Conservation (phyloP, 2,329 filamentous ascomycete genomes). For the Blastomyces emzantsi region DNA sequence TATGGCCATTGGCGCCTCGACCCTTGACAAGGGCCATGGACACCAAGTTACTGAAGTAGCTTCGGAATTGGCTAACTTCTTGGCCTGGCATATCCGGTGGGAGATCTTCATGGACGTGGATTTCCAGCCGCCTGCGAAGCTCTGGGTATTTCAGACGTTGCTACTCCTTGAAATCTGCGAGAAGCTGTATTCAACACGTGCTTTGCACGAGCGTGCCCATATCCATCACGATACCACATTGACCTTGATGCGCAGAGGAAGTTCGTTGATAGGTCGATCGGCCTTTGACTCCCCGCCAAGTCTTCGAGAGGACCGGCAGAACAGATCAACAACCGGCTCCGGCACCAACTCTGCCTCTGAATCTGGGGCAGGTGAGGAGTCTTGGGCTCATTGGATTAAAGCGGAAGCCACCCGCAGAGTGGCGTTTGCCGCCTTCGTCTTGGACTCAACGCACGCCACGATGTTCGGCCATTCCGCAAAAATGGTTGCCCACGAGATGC, state of each 20-base stretch:
- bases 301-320: slow-evolving; percentile 52
- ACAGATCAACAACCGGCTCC: slow-evolving; percentile 30
- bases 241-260: slow-evolving; percentile 87
- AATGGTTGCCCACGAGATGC: slow-evolving; percentile 95
- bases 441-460: slow-evolving; percentile 91
- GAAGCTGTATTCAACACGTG: slow-evolving; percentile 93
- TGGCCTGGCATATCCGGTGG: slow-evolving; percentile 91
- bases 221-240: slow-evolving; percentile 96
- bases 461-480: slow-evolving; percentile 97
- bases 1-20: slow-evolving; percentile 86
- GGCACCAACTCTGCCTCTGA: slow-evolving; percentile 45
- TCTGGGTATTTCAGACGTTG: slow-evolving; percentile 93
- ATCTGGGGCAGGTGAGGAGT: slow-evolving; percentile 69
- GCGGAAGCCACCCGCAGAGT: slow-evolving; percentile 83
- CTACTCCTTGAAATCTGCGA: slow-evolving; percentile 87
- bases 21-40: slow-evolving; percentile 73
- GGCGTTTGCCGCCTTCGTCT: slow-evolving; percentile 87
- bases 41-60: slow-evolving; percentile 63
- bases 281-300: slow-evolving; percentile 76
- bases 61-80: slow-evolving; percentile 77
- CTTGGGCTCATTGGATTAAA: slow-evolving; percentile 94
- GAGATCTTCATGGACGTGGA: slow-evolving; percentile 87
- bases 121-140: slow-evolving; percentile 82
- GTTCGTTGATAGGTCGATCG: slow-evolving; percentile 79
- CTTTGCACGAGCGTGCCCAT: slow-evolving; percentile 86